Conservation (phyloP, 2,329 filamentous ascomycete genomes). For the Colletotrichum sp. region DNA sequence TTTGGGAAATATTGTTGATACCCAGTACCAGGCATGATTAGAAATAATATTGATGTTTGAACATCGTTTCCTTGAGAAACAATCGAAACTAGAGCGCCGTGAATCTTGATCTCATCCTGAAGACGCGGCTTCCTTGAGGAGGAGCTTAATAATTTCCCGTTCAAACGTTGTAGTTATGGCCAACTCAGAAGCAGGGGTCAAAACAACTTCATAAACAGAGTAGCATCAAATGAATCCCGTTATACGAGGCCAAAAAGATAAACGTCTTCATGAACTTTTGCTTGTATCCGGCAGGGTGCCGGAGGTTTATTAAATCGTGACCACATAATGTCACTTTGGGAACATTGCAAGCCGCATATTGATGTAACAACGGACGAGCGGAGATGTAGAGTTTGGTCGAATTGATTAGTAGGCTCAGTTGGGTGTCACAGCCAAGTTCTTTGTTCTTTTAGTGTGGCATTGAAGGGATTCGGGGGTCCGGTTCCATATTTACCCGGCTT, state of each 20-base stretch:
- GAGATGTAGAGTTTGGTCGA: background rate
- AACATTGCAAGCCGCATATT: background rate
- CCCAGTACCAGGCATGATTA: background rate
- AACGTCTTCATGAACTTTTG: background rate
- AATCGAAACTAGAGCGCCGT: background rate
- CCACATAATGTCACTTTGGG: background rate
- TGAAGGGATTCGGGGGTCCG: background rate
- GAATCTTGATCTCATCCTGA: background rate
- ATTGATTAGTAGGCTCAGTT: background rate
- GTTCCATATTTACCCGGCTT: background rate
- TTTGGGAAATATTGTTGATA: background rate
- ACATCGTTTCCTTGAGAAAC: background rate
- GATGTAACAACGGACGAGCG: background rate
- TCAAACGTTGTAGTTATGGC: too few species aligned
- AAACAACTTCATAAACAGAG: fast-evolving
- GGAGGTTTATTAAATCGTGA: background rate
- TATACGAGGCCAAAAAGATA: background rate
- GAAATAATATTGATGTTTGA: background rate
- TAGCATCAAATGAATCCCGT: fast-evolving
- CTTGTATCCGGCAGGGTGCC: background rate
- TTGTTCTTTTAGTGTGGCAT: background rate
- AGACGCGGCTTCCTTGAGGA: too few species aligned
- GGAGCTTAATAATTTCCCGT: too few species aligned
- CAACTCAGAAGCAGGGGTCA: background rate
- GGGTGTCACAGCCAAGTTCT: background rate